These are phyloP conservation scores for Phyllostachys edulis DNA, from an alignment of 176 grass and related monocot genomes.

Conservation along the genomic window DNA sequence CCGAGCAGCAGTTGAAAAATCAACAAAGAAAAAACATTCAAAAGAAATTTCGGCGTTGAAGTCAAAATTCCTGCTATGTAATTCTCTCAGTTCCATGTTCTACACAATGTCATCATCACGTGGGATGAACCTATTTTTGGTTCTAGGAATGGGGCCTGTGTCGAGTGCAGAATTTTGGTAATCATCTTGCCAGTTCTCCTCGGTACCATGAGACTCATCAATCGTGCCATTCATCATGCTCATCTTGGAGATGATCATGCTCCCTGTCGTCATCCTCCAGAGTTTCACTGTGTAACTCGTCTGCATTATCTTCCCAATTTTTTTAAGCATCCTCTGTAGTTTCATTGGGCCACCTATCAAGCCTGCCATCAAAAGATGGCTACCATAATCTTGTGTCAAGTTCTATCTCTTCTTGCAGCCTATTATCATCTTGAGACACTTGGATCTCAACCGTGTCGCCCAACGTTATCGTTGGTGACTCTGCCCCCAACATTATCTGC, in stretches of 20 bases:
- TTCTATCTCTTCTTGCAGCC: constrained; percentile 42
- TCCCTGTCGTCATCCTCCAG: constrained; percentile 44
- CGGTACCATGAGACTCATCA: constrained; percentile 70
- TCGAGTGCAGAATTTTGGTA: constrained; percentile 54
- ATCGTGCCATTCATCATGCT: constrained; percentile 67
- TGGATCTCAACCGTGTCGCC: constrained; percentile 37
- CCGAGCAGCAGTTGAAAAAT: background rate
- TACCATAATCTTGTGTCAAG: constrained; percentile 45
- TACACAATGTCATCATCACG: constrained; percentile 95
- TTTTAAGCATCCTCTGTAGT: constrained; percentile 45
- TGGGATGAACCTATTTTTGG: constrained; percentile 68
- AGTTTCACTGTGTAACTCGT: constrained; percentile 50
- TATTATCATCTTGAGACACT: constrained; percentile 43
- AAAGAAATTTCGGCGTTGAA: background rate
- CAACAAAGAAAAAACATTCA: background rate
- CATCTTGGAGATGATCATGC: constrained; percentile 52
- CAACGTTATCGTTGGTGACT: constrained; percentile 11
- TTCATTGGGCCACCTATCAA: constrained; percentile 59
- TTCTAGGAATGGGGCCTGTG: constrained; percentile 50
- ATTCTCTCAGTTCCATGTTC: constrained; percentile 94
- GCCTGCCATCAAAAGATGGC: constrained; percentile 51
- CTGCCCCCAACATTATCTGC: constrained; percentile 17
- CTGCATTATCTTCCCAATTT: constrained; percentile 64
- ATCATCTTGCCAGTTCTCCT: constrained; percentile 86
- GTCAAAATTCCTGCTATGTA: constrained; percentile 74